Percentiles rank a stretch among this genome's conserved stretches.
Evolutionary conservation across 495 filamentous ascomycete genomes (phyloP).

Genomic region (Emericellopsis terricola): DNA sequence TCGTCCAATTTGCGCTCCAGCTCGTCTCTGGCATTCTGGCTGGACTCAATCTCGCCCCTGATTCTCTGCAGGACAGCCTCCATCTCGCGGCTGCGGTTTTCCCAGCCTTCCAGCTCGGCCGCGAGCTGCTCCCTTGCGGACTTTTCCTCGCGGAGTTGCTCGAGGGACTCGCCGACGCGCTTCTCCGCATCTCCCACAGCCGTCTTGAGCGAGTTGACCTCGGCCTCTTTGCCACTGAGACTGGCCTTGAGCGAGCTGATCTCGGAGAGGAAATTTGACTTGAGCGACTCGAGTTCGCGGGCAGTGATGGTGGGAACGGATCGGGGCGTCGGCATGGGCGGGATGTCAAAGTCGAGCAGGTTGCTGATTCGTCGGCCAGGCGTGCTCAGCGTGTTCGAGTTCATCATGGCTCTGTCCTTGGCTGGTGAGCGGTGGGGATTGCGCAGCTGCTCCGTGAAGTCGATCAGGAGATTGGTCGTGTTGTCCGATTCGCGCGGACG

Average conservation of each 20-base stretch:
- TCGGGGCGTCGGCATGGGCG: constrained; percentile 73
- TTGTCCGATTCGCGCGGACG: constrained; percentile 21
- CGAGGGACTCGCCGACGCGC: constrained; percentile 71
- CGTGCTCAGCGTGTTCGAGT: constrained; percentile 9
- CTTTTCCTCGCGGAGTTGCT: constrained; percentile 59
- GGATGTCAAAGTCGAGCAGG: constrained; percentile 86
- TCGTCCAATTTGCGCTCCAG: constrained; percentile 55
- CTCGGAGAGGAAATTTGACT: constrained; percentile 74
- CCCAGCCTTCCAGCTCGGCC: constrained; percentile 68
- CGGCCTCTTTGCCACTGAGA: constrained; percentile 77
- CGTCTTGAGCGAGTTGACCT: constrained; percentile 65
- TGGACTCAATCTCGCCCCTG: constrained; percentile 60
- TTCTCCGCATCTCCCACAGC: constrained; percentile 80
- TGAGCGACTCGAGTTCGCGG: constrained; percentile 79
- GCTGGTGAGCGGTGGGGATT: constrained; percentile 23
- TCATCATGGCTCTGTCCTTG: constrained; percentile 7
- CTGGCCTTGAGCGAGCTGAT: constrained; percentile 80
- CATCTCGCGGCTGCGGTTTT: constrained; percentile 69
- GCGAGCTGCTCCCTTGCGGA: constrained; percentile 47
- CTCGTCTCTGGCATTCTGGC: constrained; percentile 59
- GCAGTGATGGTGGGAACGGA: constrained; percentile 82
- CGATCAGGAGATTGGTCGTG: constrained; percentile 60
- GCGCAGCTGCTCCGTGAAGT: constrained; percentile 66
- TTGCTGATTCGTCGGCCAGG: constrained; percentile 14
- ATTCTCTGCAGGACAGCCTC: constrained; percentile 59